Conservation (phyloP, 495 filamentous ascomycete genomes). For the Tuber magnatum region DNA sequence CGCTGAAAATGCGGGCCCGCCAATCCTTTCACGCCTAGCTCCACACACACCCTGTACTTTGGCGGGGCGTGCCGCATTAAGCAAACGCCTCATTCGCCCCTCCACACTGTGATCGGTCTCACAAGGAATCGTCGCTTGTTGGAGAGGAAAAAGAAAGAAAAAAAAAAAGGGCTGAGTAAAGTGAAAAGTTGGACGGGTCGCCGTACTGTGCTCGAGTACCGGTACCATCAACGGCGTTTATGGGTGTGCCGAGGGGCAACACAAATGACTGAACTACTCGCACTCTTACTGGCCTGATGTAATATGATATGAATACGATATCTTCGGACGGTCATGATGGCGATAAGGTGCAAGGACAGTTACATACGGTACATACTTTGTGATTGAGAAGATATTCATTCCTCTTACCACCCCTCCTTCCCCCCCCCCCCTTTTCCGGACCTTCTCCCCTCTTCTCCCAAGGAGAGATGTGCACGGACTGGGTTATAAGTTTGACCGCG, state of each 20-base stretch:
- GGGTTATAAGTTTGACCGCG: background rate
- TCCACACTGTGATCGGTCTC: constrained; percentile 2
- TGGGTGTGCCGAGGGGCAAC: background rate
- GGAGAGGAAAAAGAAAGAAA: constrained; percentile 7
- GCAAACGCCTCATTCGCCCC: constrained; percentile 12
- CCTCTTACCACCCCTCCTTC: background rate
- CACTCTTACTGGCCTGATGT: background rate
- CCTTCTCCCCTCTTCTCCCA: constrained; percentile 1
- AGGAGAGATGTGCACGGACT: background rate
- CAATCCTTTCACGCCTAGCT: constrained; percentile 27
- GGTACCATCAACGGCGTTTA: constrained; percentile 2
- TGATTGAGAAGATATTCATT: background rate
- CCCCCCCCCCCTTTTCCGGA: background rate
- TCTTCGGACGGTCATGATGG: background rate
- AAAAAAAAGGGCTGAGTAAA: constrained; percentile 8
- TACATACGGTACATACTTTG: background rate
- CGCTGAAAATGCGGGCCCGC: constrained; percentile 24
- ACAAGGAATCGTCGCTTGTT: constrained; percentile 8
- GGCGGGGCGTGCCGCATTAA: constrained; percentile 27
- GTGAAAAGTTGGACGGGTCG: constrained; percentile 7
- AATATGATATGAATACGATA: background rate
- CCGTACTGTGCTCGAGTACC: too few species aligned
- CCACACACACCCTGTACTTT: constrained; percentile 14
- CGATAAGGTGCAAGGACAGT: background rate
- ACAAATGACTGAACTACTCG: background rate